These are phyloP conservation scores for Gliomastix tumulicola DNA, from an alignment of 2,329 filamentous ascomycete species.

Conservation along the genomic window DNA sequence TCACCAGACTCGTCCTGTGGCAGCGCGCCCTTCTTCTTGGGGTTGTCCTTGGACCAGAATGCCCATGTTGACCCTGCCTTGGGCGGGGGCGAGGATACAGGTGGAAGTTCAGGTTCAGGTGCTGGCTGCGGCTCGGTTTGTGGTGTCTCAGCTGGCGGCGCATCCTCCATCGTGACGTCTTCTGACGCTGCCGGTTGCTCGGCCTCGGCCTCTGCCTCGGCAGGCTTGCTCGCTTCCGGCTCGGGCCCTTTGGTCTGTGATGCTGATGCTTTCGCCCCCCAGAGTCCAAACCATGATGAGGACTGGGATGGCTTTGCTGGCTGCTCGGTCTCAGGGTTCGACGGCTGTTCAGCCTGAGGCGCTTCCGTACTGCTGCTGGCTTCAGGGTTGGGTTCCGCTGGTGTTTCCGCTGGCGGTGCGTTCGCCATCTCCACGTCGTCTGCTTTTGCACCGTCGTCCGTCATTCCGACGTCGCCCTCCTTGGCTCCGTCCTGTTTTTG, in stretches of 20 bases:
- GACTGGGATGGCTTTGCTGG: slow-evolving; percentile 10
- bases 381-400: background rate
- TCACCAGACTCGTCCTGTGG: slow-evolving; percentile 33
- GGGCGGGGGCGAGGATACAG: slow-evolving; percentile 16
- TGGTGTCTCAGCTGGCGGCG: too few species aligned
- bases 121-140: too few species aligned
- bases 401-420: slow-evolving; percentile 2
- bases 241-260: too few species aligned
- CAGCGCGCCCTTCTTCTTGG: slow-evolving; percentile 16
- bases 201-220: too few species aligned
- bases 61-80: slow-evolving; percentile 65
- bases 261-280: slow-evolving; percentile 16
- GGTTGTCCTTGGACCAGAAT: slow-evolving; percentile 65
- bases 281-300: slow-evolving; percentile 33
- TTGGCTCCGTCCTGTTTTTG: too few species aligned
- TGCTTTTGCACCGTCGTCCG: slow-evolving; percentile 10
- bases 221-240: too few species aligned
- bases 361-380: too few species aligned
- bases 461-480: too few species aligned
- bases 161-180: too few species aligned
- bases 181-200: too few species aligned
- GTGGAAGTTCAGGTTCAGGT: slow-evolving; percentile 18
- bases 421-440: slow-evolving; percentile 2
- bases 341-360: slow-evolving; percentile 5
- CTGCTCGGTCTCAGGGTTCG: slow-evolving; percentile 8